Evolutionary conservation across 169 alveolate species (phyloP).

Genomic region (Fabrea salina): DNA sequence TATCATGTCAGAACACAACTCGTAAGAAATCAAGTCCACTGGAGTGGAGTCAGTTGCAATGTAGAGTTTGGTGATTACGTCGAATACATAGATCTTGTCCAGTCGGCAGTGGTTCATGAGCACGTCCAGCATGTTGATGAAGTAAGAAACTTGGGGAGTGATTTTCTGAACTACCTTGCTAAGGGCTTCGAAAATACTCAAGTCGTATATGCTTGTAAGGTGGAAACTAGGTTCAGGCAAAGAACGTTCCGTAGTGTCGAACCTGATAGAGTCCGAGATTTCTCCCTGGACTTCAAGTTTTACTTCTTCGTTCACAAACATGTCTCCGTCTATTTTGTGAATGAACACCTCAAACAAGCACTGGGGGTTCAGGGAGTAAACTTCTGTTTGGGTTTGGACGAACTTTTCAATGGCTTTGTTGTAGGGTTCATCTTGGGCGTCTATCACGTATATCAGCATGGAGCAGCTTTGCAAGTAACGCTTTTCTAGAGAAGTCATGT

Average conservation of each 20-base stretch:
- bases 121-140: slow-evolving; percentile 59
- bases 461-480: slow-evolving; percentile 47
- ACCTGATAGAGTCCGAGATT: slow-evolving; percentile 51
- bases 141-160: slow-evolving; percentile 66
- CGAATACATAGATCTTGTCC: slow-evolving; percentile 87
- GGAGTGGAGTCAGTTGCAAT: slow-evolving; percentile 84
- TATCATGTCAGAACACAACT: slow-evolving; percentile 85
- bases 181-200: slow-evolving; percentile 83
- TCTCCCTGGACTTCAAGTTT: slow-evolving; percentile 67
- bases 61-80: slow-evolving; percentile 77
- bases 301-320: slow-evolving; percentile 59
- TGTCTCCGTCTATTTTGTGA: slow-evolving; percentile 80
- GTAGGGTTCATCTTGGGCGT: slow-evolving; percentile 74
- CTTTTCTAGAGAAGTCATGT: slow-evolving; percentile 33
- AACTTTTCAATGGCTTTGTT: slow-evolving; percentile 50
- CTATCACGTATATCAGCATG: slow-evolving; percentile 72
- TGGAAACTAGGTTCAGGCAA: slow-evolving; percentile 52
- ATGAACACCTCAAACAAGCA: slow-evolving; percentile 71
- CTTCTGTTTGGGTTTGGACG: slow-evolving; percentile 34
- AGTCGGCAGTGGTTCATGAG: slow-evolving; percentile 69
- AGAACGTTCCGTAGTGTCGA: slow-evolving; percentile 47
- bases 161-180: slow-evolving; percentile 82
- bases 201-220: slow-evolving; percentile 83
- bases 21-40: slow-evolving; percentile 71
- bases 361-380: slow-evolving; percentile 33